Conservation (phyloP, 305 asterid genomes). For the Ilex paraguariensis region DNA sequence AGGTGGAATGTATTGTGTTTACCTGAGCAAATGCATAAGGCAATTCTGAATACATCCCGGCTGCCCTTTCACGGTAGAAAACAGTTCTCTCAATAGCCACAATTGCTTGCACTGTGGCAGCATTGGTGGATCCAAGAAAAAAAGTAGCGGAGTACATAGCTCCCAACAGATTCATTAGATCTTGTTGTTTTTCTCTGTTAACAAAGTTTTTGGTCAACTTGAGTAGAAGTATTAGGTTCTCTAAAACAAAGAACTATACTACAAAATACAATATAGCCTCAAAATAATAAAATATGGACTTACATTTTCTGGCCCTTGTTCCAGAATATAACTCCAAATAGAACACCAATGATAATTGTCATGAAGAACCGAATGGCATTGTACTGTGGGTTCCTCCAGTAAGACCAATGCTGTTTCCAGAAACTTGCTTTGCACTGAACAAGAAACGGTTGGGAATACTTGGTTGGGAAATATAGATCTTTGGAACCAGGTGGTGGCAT, state of each 20-base stretch:
- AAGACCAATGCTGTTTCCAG: conserved; percentile 53
- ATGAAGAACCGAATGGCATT: conserved; percentile 37
- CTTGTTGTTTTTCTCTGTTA: conserved; percentile 35
- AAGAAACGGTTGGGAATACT: conserved; percentile 33
- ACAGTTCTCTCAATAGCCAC: conserved; percentile 42
- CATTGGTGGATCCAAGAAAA: conserved; percentile 32
- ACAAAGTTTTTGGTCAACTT: background rate
- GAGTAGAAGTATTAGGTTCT: background rate
- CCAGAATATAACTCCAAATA: conserved; percentile 50
- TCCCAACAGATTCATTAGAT: conserved; percentile 38
- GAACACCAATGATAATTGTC: conserved; percentile 29
- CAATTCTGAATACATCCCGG: conserved; percentile 43
- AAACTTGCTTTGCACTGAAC: conserved; percentile 46
- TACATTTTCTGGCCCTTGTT: conserved; percentile 35
- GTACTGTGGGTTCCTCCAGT: conserved; percentile 48
- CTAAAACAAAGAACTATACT: too few species aligned
- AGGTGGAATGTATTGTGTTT: background rate
- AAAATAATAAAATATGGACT: conserved; percentile 10
- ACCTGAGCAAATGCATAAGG: conserved; percentile 52
- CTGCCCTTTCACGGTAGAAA: conserved; percentile 44
- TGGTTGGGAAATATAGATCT: conserved; percentile 34
- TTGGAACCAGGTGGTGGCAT: conserved; percentile 33
- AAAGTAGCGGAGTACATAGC: conserved; percentile 35
- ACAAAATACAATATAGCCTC: background rate
- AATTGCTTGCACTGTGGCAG: conserved; percentile 27